Percentiles rank a stretch among this genome's conserved stretches.
Evolutionary conservation across 768 basidiomycete genomes (phyloP).

Genomic region (Trametopsis cervina): DNA sequence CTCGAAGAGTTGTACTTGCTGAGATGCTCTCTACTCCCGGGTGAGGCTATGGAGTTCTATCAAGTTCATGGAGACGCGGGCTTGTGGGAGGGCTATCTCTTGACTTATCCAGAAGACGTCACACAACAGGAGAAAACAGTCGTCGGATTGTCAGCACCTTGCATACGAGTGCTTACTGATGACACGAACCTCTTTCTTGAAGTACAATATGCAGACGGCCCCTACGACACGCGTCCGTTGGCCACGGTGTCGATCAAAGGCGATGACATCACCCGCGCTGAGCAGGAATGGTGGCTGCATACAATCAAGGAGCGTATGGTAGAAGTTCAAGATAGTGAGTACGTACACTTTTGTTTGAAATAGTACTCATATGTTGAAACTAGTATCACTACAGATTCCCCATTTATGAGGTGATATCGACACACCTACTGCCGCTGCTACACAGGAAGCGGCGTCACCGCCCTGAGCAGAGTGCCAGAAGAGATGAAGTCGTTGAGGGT

Average conservation of each 20-base stretch:
- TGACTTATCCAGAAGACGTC: conserved; percentile 14
- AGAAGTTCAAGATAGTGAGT: conserved; percentile 28
- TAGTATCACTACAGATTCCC: conserved; percentile 40
- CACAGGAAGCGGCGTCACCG: conserved; percentile 34
- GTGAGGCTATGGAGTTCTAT: conserved; percentile 41
- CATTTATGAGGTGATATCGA: conserved; percentile 49
- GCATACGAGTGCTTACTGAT: too few relatives aligned
- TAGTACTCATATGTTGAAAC: not conserved
- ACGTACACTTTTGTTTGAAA: conserved; percentile 12
- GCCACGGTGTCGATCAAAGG: conserved; percentile 37
- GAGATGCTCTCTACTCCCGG: conserved; percentile 54
- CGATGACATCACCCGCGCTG: conserved; percentile 34
- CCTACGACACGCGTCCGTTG: conserved; percentile 14
- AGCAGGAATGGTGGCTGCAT: conserved; percentile 44
- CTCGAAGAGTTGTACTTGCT: conserved; percentile 56
- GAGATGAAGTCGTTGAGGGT: too few relatives aligned
- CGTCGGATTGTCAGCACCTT: too few relatives aligned
- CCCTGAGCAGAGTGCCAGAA: too few relatives aligned
- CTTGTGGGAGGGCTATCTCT: conserved; percentile 25
- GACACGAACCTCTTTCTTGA: too few relatives aligned
- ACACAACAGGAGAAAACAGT: too few relatives aligned
- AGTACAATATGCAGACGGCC: too few relatives aligned
- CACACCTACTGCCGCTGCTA: conserved; percentile 50
- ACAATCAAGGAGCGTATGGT: conserved; percentile 31
- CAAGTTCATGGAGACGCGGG: conserved; percentile 28